Percentiles rank a stretch among this genome's conserved stretches.
Conservation (phyloP, 192 early-diverging fungal species). For the Geranomyces variabilis region DNA sequence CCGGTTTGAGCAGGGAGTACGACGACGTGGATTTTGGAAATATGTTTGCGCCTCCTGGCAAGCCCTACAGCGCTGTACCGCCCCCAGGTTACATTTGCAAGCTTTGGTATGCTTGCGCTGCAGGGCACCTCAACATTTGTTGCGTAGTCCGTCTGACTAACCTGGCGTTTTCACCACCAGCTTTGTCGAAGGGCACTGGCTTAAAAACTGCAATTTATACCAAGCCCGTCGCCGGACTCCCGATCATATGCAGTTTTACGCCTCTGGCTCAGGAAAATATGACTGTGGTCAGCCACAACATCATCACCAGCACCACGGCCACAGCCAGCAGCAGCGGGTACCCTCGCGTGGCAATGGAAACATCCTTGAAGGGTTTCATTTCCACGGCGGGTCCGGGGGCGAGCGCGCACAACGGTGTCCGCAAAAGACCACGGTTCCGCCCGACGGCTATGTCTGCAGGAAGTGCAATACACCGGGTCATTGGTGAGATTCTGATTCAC, state of each 20-base stretch:
- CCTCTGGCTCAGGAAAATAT: background rate
- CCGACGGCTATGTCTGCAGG: slow-evolving; percentile 48
- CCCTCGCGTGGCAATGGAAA: background rate
- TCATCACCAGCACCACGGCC: background rate
- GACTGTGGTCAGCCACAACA: background rate
- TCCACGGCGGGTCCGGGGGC: background rate
- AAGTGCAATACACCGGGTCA: slow-evolving; percentile 46
- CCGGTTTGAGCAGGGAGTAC: background rate
- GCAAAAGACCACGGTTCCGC: slow-evolving; percentile 38
- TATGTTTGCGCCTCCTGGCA: background rate
- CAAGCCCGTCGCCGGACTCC: slow-evolving; percentile 30
- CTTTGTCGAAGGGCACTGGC: slow-evolving; percentile 51
- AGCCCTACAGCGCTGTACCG: slow-evolving; percentile 28
- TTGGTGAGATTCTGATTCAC: slow-evolving; percentile 28
- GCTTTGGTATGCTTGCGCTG: slow-evolving; percentile 48
- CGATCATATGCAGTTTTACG: slow-evolving; percentile 6
- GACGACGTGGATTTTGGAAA: background rate
- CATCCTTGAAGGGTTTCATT: background rate
- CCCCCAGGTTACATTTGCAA: slow-evolving; percentile 51
- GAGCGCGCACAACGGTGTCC: slow-evolving; percentile 18
- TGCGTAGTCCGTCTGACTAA: background rate
- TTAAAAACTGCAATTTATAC: slow-evolving; percentile 48
- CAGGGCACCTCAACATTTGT: too few species aligned
- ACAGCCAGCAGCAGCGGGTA: background rate
- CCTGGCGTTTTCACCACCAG: slow-evolving; percentile 6